Base-by-base conservation (phyloP, 164 flowering plant genomes). In the Saururus chinensis region DNA sequence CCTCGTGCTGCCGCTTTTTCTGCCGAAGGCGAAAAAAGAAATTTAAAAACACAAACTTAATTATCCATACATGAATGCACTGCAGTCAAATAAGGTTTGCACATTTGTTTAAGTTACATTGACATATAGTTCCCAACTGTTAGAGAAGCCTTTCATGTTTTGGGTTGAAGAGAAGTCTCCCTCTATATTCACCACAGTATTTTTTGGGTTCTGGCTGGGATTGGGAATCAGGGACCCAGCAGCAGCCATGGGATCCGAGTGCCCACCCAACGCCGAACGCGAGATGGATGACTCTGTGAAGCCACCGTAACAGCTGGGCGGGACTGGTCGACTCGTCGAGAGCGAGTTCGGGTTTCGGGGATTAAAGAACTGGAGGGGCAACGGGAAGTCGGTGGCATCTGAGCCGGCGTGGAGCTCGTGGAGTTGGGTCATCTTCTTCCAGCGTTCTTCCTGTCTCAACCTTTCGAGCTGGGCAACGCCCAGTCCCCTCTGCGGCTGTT, bases 401-500 rank as follows among this genome's bases (percentile, higher is more conserved):
- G 17, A 53, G 54, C 23, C 7, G 7, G 59, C 12, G 20, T 17
- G 63, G 19, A 30, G 19, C 35, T 54, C 59, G 40, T 63, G 59
- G 48, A 54, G 25, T 35, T 75, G 76, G 0, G 76, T 54, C 59
- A 75, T 64, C 53, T 67, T 69, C 72, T 68, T 79, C 81, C 69
- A 64, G 19, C 59, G 51, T 55, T 84, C 90, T 56, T 80, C 71
- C 0, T 67, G 3, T 67, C 85, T 74, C 21, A 83, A 65, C 22
- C 79, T 73, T 73, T 87, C 88, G 0, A 87, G 83, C 67, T 82
- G 79, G 0, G 80, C 90, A 23, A 87, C 86, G 0, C 95, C 95
- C 67, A 85, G 65, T 1, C 95, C 95, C 67, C 95, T 71, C 72
- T 76, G 86, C 4, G 77, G 81, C 51, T 12, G 62, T 54, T 76